A percentile compares a stretch with the other conserved stretches of the same genome.
These are phyloP conservation scores for Corynascus novoguineensis DNA, from an alignment of 495 filamentous ascomycete genomes.

Conservation along the genomic window DNA sequence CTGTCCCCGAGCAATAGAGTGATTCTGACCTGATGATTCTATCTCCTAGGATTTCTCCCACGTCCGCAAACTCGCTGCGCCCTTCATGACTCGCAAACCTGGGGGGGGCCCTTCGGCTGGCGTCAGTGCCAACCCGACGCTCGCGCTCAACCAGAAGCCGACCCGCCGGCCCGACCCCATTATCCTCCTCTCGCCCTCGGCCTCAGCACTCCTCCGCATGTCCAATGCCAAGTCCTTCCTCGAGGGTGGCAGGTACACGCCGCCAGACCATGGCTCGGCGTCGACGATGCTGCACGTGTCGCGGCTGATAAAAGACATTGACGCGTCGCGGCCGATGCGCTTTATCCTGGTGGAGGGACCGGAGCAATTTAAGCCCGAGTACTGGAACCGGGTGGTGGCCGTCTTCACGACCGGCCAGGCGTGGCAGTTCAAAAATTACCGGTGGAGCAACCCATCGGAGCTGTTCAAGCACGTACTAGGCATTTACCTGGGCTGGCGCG, in stretches of 20 bases:
- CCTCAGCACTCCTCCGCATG: conserved; percentile 94
- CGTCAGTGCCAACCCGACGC: conserved; percentile 31
- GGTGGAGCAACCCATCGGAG: conserved; percentile 84
- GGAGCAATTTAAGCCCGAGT: conserved; percentile 94
- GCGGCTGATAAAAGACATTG: conserved; percentile 70
- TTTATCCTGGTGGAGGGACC: conserved; percentile 93
- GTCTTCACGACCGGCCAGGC: conserved; percentile 97
- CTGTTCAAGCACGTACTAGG: conserved; percentile 84
- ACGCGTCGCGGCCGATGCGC: conserved; percentile 65
- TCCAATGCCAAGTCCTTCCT: conserved; percentile 96
- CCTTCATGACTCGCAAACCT: conserved; percentile 65
- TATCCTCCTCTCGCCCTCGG: conserved; percentile 96
- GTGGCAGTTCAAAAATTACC: conserved; percentile 98
- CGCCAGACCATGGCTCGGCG: conserved; percentile 61
- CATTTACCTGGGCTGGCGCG: conserved; percentile 86
- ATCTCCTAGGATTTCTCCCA: conserved; percentile 85
- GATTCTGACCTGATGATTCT: neutral
- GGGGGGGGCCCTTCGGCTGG: conserved; percentile 14
- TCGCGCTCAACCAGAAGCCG: conserved; percentile 46
- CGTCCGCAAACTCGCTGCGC: conserved; percentile 77
- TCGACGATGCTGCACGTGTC: conserved; percentile 78
- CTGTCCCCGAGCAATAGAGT: too few relatives aligned
- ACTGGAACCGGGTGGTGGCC: conserved; percentile 92
- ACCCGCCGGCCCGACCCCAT: conserved; percentile 78
- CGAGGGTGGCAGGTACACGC: conserved; percentile 72